A percentile compares a stretch with the other conserved stretches of the same genome.
These are phyloP conservation scores for Fraxinus albicans DNA, from an alignment of 305 asterid genomes.

Conservation along the genomic window DNA sequence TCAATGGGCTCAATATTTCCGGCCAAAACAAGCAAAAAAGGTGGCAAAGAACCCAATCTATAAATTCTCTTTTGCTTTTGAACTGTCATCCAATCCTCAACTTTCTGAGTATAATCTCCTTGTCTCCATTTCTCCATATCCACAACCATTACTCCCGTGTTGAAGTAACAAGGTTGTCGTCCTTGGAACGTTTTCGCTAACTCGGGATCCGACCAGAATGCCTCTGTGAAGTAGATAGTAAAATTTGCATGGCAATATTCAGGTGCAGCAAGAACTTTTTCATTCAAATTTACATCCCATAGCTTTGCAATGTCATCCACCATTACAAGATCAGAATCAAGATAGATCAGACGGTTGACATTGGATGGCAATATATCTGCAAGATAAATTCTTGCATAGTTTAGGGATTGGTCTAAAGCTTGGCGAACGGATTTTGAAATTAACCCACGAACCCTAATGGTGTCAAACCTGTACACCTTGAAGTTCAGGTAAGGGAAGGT, in stretches of 20 bases:
- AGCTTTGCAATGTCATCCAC: not conserved
- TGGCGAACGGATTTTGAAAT: not conserved
- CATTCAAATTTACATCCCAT: not conserved
- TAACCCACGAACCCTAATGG: not conserved
- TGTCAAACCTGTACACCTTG: not conserved
- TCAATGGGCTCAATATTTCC: not conserved
- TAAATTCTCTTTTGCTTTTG: not conserved
- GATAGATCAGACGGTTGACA: not conserved
- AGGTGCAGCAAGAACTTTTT: not conserved
- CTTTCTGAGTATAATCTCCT: not conserved
- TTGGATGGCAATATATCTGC: not conserved
- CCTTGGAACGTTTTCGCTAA: not conserved
- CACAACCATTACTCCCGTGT: not conserved
- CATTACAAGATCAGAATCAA: not conserved
- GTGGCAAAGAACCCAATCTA: not conserved
- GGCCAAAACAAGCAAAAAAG: not conserved
- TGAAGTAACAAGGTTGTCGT: not conserved
- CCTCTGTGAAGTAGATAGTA: not conserved
- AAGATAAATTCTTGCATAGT: not conserved
- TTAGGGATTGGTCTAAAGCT: not conserved
- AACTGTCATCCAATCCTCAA: not conserved
- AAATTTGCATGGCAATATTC: not conserved
- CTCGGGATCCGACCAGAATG: not conserved
- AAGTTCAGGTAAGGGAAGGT: not conserved
- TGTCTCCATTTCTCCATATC: not conserved